phyloP scores from a whole-genome alignment of 805 yeast species.

The Metschnikowia reukaufii region DNA sequence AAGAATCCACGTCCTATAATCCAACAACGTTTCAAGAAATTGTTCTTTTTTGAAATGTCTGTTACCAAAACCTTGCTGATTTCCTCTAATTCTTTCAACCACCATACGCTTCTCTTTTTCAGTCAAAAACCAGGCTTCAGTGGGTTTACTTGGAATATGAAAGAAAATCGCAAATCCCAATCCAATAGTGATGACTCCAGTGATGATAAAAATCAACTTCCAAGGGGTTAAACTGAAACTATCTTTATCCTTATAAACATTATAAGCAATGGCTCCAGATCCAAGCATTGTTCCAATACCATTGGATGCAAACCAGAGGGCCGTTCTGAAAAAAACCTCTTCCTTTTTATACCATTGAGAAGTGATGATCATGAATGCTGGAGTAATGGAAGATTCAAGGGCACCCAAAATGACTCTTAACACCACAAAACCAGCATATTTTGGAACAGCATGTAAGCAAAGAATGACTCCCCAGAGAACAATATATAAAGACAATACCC shows the following conservation, averaged over 20 bases:
- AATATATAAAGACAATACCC: constrained; percentile 6
- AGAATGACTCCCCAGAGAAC: constrained; percentile 16
- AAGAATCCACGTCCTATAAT: constrained; percentile 34
- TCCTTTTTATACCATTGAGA: constrained; percentile 54
- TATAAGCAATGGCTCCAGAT: constrained; percentile 52
- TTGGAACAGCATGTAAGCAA: constrained; percentile 11
- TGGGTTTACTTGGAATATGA: constrained; percentile 34
- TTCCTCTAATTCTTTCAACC: constrained; percentile 20
- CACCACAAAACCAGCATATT: constrained; percentile 13
- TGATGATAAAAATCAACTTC: constrained; percentile 33
- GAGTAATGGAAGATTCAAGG: constrained; percentile 12
- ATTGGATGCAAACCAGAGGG: constrained; percentile 35
- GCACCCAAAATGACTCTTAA: constrained; percentile 14
- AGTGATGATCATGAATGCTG: constrained; percentile 39
- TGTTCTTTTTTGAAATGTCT: constrained; percentile 38
- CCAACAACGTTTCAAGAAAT: constrained; percentile 35
- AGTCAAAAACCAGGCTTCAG: constrained; percentile 34
- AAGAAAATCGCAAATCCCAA: constrained; percentile 24
- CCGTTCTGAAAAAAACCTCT: constrained; percentile 33
- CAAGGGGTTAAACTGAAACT: constrained; percentile 43
- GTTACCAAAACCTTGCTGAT: constrained; percentile 47
- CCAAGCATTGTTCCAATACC: constrained; percentile 30
- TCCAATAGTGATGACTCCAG: constrained; percentile 30
- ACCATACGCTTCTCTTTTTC: constrained; percentile 28
- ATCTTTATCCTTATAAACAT: constrained; percentile 42